Evolutionary conservation across 2,329 filamentous ascomycete genomes (phyloP).

Genomic region (Aspergillus puulaauensis): DNA sequence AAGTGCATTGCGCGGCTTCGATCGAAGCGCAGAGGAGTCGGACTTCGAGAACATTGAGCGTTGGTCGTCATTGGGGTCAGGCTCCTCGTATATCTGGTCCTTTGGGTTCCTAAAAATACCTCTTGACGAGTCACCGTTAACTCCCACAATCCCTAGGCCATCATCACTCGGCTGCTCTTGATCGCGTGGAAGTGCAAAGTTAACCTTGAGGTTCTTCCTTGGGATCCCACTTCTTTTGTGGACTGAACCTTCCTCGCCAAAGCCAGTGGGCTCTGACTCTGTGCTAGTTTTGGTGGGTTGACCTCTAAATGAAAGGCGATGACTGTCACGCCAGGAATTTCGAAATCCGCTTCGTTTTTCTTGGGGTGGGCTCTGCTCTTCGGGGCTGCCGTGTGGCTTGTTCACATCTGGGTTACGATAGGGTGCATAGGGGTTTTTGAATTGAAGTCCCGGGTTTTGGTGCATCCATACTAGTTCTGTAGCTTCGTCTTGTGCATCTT

Average conservation of each 20-base stretch:
- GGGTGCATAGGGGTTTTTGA: slow-evolving; percentile 49
- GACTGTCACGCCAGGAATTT: slow-evolving; percentile 15
- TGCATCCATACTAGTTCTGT: slow-evolving; percentile 65
- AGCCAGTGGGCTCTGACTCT: not conserved
- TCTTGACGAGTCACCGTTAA: slow-evolving; percentile 42
- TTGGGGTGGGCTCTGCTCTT: slow-evolving; percentile 43
- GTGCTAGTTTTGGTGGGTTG: slow-evolving; percentile 13
- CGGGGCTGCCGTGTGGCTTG: slow-evolving; percentile 42
- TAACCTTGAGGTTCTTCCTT: slow-evolving; percentile 40
- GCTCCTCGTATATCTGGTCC: slow-evolving; percentile 81
- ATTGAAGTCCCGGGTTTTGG: slow-evolving; percentile 52
- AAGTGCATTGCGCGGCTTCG: slow-evolving; percentile 65
- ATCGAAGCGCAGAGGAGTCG: slow-evolving; percentile 50
- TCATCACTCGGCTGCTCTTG: slow-evolving; percentile 17
- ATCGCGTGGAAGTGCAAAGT: slow-evolving; percentile 38
- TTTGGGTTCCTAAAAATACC: slow-evolving; percentile 59
- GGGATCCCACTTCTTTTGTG: slow-evolving; percentile 24
- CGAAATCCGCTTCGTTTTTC: slow-evolving; percentile 36
- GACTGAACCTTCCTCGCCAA: slow-evolving; percentile 7
- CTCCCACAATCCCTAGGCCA: slow-evolving; percentile 28
- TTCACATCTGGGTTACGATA: slow-evolving; percentile 46
- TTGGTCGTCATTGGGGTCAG: slow-evolving; percentile 37
- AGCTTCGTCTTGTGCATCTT: slow-evolving; percentile 62
- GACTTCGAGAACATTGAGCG: slow-evolving; percentile 30
- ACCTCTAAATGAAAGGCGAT: slow-evolving; percentile 21